Evolutionary conservation across 2,329 filamentous ascomycete genomes (phyloP).

Genomic region (Cordyceps javanica): DNA sequence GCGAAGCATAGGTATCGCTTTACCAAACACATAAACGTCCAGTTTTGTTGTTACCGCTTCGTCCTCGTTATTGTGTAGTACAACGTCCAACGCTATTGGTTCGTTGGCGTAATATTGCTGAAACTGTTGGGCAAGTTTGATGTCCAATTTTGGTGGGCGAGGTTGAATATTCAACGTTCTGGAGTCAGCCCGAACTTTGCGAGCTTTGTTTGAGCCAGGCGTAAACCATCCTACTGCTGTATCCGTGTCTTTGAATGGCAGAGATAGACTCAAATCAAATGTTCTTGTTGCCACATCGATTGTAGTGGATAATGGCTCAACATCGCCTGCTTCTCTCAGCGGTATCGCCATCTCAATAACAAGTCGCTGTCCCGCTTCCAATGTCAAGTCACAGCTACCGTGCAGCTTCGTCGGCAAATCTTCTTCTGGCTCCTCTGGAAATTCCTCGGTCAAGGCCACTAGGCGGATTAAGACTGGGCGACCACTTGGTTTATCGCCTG

Average conservation of each 20-base stretch:
- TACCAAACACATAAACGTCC: constrained; percentile 61
- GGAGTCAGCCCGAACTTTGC: constrained; percentile 42
- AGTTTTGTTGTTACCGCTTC: constrained; percentile 67
- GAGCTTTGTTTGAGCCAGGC: constrained; percentile 35
- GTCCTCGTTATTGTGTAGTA: constrained; percentile 76
- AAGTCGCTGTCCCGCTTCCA: constrained; percentile 60
- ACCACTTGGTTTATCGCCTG: constrained; percentile 12
- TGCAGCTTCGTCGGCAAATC: constrained; percentile 34
- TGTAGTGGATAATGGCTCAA: constrained; percentile 57
- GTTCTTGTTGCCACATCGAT: constrained; percentile 56
- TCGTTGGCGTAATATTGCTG: constrained; percentile 85
- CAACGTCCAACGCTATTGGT: constrained; percentile 58
- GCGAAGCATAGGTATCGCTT: constrained; percentile 41
- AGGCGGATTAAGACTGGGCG: constrained; percentile 20
- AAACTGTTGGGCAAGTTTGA: constrained; percentile 56
- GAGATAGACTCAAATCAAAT: constrained; percentile 62
- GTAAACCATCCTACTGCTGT: constrained; percentile 45
- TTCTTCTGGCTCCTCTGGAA: constrained; percentile 21
- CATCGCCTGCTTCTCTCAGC: constrained; percentile 76
- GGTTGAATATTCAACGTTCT: constrained; percentile 68
- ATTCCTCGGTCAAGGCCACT: constrained; percentile 27
- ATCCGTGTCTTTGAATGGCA: constrained; percentile 43
- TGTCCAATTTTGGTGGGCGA: constrained; percentile 84
- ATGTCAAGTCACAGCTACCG: constrained; percentile 56
- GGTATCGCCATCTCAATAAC: constrained; percentile 67